Percentiles rank a stretch among this genome's conserved stretches.
Evolutionary conservation across 169 alveolate species (phyloP).

Genomic region (Cryptosporidium tyzzeri): DNA sequence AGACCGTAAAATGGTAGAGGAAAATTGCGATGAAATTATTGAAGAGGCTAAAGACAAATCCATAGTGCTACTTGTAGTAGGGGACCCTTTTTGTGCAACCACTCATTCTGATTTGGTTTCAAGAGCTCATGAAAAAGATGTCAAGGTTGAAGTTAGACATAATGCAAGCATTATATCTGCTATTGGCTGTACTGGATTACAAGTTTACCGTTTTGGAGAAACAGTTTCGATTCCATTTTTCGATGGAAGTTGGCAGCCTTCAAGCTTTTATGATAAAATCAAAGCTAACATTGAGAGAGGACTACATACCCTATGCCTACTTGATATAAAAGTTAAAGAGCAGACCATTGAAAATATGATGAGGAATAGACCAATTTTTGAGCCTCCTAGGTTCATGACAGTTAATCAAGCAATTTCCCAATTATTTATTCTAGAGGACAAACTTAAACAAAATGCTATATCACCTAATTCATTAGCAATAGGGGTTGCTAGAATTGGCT

Average conservation of each 20-base stretch:
- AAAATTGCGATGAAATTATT: constrained; percentile 89
- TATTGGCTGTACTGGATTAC: constrained; percentile 85
- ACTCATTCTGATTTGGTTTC: constrained; percentile 94
- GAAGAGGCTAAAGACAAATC: constrained; percentile 87
- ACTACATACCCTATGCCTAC: constrained; percentile 95
- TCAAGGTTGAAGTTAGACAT: constrained; percentile 92
- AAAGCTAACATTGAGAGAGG: constrained; percentile 89
- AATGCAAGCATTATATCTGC: constrained; percentile 92
- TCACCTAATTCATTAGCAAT: constrained; percentile 85
- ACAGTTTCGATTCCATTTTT: constrained; percentile 97
- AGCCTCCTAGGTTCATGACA: constrained; percentile 94
- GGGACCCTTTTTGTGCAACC: constrained; percentile 97
- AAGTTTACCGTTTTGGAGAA: constrained; percentile 98
- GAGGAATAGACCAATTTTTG: constrained; percentile 92
- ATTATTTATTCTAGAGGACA: constrained; percentile 88
- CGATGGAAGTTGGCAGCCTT: constrained; percentile 97
- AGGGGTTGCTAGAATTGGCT: constrained; percentile 96
- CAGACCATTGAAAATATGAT: constrained; percentile 95
- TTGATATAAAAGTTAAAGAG: constrained; percentile 98
- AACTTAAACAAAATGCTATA: constrained; percentile 66
- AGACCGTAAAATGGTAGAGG: constrained; percentile 94
- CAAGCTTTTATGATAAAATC: constrained; percentile 95
- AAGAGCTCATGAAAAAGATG: constrained; percentile 91
- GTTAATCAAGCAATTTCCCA: constrained; percentile 91
- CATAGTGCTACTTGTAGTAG: constrained; percentile 93